Conservation (phyloP, 2,329 filamentous ascomycete species). For the Fusarium compactum region DNA sequence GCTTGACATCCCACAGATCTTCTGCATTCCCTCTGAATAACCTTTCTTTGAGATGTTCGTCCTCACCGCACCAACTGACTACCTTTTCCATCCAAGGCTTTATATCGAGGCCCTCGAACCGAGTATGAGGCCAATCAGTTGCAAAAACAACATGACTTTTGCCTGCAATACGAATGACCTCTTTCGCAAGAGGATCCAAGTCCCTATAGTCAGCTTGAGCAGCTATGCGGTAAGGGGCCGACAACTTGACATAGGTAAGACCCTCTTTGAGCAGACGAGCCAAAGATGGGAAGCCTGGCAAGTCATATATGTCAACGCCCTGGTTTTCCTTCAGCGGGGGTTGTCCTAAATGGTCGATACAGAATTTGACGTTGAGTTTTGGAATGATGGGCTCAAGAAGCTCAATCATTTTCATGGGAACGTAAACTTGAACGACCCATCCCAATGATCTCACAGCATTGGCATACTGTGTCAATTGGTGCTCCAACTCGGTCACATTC, state of each 20-base stretch:
- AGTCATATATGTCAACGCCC: slow-evolving; percentile 41
- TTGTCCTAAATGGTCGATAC: slow-evolving; percentile 70
- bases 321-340: slow-evolving; percentile 53
- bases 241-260: slow-evolving; percentile 68
- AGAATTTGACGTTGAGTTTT: slow-evolving; percentile 63
- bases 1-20: slow-evolving; percentile 56
- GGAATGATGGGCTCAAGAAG: slow-evolving; percentile 63
- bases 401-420: slow-evolving; percentile 63
- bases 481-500: slow-evolving; percentile 55
- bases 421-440: slow-evolving; percentile 71
- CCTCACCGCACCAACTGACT: slow-evolving; percentile 63
- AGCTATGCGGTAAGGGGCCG: slow-evolving; percentile 68
- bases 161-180: slow-evolving; percentile 60
- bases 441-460: slow-evolving; percentile 60
- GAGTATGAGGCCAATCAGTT: slow-evolving; percentile 74
- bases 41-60: slow-evolving; percentile 58
- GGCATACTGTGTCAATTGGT: slow-evolving; percentile 61
- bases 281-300: slow-evolving; percentile 56
- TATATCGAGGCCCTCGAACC: slow-evolving; percentile 69
- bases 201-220: slow-evolving; percentile 58
- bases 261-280: slow-evolving; percentile 58
- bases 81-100: slow-evolving; percentile 59
- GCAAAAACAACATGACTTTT: slow-evolving; percentile 65
- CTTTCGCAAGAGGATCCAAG: slow-evolving; percentile 60
- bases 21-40: slow-evolving; percentile 69